Conservation (phyloP, 176 grass and related monocot species). For the Themeda triandra region DNA sequence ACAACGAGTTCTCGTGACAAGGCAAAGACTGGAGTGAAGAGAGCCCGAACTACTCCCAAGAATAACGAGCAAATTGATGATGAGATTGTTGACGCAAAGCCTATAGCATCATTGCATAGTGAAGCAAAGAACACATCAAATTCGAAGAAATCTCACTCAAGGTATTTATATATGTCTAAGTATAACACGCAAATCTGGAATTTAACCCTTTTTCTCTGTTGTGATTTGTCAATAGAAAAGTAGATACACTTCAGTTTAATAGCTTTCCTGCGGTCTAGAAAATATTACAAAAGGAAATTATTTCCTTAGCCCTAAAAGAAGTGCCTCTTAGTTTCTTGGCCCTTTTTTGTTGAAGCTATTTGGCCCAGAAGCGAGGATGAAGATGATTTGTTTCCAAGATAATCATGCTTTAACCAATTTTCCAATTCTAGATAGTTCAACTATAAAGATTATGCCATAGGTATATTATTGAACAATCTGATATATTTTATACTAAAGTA, state of each 20-base stretch:
- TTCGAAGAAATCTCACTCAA: slow-evolving; percentile 30
- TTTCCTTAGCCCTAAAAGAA: no score
- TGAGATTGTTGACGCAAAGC: slow-evolving; percentile 37
- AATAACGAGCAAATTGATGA: slow-evolving; percentile 41
- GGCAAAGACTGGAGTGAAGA: slow-evolving; percentile 45
- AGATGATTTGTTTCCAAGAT: background rate
- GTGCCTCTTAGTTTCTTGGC: no score
- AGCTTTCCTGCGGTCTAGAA: slow-evolving; percentile 43
- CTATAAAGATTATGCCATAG: background rate
- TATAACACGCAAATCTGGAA: background rate
- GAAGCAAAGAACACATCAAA: slow-evolving; percentile 36
- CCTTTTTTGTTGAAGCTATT: no score
- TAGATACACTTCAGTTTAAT: slow-evolving; percentile 25
- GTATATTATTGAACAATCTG: background rate
- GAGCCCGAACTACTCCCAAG: slow-evolving; percentile 15
- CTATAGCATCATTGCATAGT: slow-evolving; percentile 38
- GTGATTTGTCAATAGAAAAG: background rate
- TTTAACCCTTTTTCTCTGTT: background rate
- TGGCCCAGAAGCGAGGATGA: no score
- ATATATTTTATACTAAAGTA: background rate
- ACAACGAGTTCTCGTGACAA: slow-evolving; percentile 53
- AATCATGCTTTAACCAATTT: background rate
- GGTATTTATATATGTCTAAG: slow-evolving; percentile 29
- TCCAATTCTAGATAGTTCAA: background rate
- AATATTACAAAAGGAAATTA: slow-evolving; percentile 57